Evolutionary conservation across 2,329 filamentous ascomycete species (phyloP).

Genomic region (Colletotrichum tabaci): DNA sequence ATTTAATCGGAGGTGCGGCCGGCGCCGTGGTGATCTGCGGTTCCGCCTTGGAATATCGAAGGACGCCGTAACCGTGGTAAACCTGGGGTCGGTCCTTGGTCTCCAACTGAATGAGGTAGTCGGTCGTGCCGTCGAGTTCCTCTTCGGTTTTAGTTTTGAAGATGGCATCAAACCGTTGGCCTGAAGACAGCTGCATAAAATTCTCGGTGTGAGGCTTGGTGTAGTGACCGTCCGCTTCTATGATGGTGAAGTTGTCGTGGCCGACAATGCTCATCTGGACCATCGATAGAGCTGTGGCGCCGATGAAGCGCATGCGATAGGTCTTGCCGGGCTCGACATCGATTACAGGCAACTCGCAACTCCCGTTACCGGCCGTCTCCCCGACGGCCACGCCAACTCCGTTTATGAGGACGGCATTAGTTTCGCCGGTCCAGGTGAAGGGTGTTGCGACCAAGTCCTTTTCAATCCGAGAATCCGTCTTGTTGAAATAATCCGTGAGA

Average conservation of each 20-base stretch:
- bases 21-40: slow-evolving; percentile 35
- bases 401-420: slow-evolving; percentile 70
- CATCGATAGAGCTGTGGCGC: slow-evolving; percentile 68
- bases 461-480: slow-evolving; percentile 67
- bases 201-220: slow-evolving; percentile 62
- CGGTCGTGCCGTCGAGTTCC: slow-evolving; percentile 55
- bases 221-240: slow-evolving; percentile 72
- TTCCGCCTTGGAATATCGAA: slow-evolving; percentile 55
- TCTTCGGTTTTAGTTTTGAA: slow-evolving; percentile 65
- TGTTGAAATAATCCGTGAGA: slow-evolving; percentile 71
- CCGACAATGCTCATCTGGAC: slow-evolving; percentile 69
- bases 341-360: slow-evolving; percentile 65
- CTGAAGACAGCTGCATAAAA: slow-evolving; percentile 69
- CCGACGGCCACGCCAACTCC: slow-evolving; percentile 56
- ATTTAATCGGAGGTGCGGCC: slow-evolving; percentile 45
- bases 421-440: slow-evolving; percentile 73
- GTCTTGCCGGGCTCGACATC: slow-evolving; percentile 72
- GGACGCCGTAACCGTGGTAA: slow-evolving; percentile 63
- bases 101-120: slow-evolving; percentile 64
- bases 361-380: slow-evolving; percentile 44
- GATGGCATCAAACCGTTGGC: slow-evolving; percentile 73
- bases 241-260: slow-evolving; percentile 69
- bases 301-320: slow-evolving; percentile 75
- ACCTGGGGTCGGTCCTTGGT: slow-evolving; percentile 64
- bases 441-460: slow-evolving; percentile 63